Evolutionary conservation across 1,139 yeast genomes (phyloP), one percentile per base, ranked within the genome.

Genomic region (Debaryomycetaceae sp.): DNA sequence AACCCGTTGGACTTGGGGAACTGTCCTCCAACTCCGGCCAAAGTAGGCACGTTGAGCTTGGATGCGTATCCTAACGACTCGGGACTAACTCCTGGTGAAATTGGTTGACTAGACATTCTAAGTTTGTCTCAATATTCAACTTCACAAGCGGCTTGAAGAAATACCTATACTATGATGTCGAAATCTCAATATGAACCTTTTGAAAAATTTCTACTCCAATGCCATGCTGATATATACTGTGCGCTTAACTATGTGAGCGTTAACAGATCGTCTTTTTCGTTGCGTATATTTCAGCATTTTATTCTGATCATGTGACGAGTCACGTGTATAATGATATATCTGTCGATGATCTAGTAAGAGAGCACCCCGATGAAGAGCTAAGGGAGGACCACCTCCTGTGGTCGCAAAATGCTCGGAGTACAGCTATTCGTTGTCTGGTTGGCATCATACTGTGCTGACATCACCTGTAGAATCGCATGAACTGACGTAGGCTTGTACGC

Each of bases 11-110:
- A 71, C 43, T 72, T 69, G 43, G 80, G 78, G 41, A 70, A 70
- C 38, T 69, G 67, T 33, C 78, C 73, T 38, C 79, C 65, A 45
- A 79, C 73, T 32, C 73, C 76, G 38, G 87, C 85, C 49, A 81
- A 67, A 6, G 87, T 74, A 34, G 85, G 77, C 41, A 75, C 59
- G 46, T 60, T 59, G 47, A 80, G 65, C 56, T 78, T 76, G 48
- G 81, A 63, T 46, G 78, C 65, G 52, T 79, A 83, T 41, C 77
- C 76, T 51, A 78, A 61, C 34, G 73, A 66, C 41, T 63, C 65
- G 29, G 67, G 65, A 22, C 61, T 45, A 35, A 52, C 38, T 37
- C 56, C 41, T 30, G 58, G 47, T 41, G 37, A 31, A 31, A 32
- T 37, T 36, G 37, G 41, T 31, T 38, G 43, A 30, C 39, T 41